phyloP scores from a whole-genome alignment of 2,329 filamentous ascomycete genomes.

The Atkinsonella texensis region DNA sequence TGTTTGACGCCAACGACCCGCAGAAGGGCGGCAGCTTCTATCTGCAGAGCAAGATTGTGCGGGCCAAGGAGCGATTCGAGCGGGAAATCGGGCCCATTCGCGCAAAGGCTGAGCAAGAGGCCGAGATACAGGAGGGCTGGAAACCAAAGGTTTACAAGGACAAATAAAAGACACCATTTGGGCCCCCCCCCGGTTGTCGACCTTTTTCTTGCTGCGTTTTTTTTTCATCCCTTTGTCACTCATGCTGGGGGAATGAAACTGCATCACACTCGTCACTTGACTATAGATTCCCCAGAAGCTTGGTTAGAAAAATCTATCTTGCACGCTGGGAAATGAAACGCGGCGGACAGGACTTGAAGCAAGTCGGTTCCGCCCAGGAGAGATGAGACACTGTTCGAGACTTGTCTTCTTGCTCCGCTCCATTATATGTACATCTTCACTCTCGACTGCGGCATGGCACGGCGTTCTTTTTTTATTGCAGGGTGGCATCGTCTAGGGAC shows the following conservation, averaged over 20 bases:
- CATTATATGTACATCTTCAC: slow-evolving; percentile 38
- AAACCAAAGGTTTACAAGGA: slow-evolving; percentile 94
- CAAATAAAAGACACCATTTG: slow-evolving; percentile 33
- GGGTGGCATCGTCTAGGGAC: slow-evolving; percentile 12
- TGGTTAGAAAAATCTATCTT: too few relatives aligned
- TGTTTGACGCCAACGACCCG: slow-evolving; percentile 92
- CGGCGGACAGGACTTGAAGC: background rate
- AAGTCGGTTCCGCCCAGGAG: background rate
- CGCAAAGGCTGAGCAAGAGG: slow-evolving; percentile 61
- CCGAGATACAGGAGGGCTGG: slow-evolving; percentile 74
- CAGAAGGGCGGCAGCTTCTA: slow-evolving; percentile 97
- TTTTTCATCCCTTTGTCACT: too few relatives aligned
- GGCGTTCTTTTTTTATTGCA: slow-evolving; percentile 30
- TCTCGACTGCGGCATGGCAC: slow-evolving; percentile 41
- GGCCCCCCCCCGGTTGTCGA: background rate
- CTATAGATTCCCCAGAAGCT: too few relatives aligned
- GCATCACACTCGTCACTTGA: too few relatives aligned
- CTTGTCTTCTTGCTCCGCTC: slow-evolving; percentile 12
- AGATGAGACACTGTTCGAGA: background rate
- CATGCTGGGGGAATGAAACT: too few relatives aligned
- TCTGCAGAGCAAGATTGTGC: slow-evolving; percentile 89
- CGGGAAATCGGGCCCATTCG: slow-evolving; percentile 64
- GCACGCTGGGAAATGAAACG: background rate
- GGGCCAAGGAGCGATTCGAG: slow-evolving; percentile 86
- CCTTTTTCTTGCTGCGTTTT: background rate